phyloP scores from a whole-genome alignment of 352 stramenopile species.

The Globisporangium iwayamae region DNA sequence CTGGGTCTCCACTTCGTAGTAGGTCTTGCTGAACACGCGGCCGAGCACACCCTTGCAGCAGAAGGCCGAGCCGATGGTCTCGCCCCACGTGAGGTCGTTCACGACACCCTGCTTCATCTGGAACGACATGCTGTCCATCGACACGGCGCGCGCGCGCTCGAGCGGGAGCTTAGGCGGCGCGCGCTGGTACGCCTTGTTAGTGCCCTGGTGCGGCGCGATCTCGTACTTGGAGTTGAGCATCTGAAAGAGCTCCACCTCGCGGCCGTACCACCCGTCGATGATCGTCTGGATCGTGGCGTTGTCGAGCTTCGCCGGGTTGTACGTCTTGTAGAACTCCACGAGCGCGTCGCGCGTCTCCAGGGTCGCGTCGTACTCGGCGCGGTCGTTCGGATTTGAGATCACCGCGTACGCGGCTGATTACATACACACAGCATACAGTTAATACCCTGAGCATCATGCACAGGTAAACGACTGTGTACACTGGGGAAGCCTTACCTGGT shows the following conservation, averaged over 20 bases:
- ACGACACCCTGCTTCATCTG: constrained; percentile 52
- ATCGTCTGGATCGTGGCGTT: constrained; percentile 84
- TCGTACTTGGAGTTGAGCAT: constrained; percentile 88
- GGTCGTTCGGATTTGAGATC: constrained; percentile 76
- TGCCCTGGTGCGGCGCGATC: constrained; percentile 70
- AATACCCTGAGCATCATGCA: neutral
- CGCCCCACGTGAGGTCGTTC: constrained; percentile 50
- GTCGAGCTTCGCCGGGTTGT: constrained; percentile 83
- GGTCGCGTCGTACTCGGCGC: constrained; percentile 74
- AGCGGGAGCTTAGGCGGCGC: constrained; percentile 37
- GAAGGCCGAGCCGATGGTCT: constrained; percentile 53
- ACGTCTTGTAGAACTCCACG: constrained; percentile 78
- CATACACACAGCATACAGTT: neutral
- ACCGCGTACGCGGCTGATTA: constrained; percentile 49
- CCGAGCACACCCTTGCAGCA: constrained; percentile 65
- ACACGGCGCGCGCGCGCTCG: constrained; percentile 55
- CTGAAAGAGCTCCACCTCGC: constrained; percentile 82
- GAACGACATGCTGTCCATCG: constrained; percentile 52
- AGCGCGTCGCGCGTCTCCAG: constrained; percentile 72
- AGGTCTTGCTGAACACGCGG: constrained; percentile 57
- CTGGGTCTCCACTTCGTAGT: constrained; percentile 80
- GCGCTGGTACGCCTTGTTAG: constrained; percentile 47
- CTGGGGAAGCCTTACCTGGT: constrained; percentile 19
- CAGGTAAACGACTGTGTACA: neutral
- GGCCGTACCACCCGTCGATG: constrained; percentile 82